Evolutionary conservation across 768 basidiomycete genomes (phyloP).

Genomic region (Russula ochroleuca): DNA sequence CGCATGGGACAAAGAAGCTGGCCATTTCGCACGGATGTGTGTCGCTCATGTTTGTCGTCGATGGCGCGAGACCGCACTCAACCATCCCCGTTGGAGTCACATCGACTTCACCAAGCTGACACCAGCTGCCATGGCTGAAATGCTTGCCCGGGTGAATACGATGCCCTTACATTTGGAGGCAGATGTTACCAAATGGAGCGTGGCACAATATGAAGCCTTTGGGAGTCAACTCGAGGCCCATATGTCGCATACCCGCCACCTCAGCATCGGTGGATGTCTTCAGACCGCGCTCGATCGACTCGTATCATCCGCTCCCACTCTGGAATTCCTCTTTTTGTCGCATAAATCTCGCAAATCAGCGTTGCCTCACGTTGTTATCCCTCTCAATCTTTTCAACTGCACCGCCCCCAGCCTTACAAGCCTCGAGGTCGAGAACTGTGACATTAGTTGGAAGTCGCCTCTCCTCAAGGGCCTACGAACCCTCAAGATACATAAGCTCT

Average conservation of each 20-base stretch:
- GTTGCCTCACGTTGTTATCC: neutral
- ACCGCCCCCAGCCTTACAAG: neutral
- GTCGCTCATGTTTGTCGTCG: slow-evolving; percentile 20
- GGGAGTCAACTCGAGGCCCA: neutral
- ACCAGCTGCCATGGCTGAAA: neutral
- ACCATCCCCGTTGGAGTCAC: slow-evolving; percentile 10
- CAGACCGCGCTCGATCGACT: neutral
- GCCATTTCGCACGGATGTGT: neutral
- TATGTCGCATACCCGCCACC: slow-evolving; percentile 2
- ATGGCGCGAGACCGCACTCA: slow-evolving; percentile 22
- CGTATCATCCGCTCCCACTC: neutral
- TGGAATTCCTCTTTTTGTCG: neutral
- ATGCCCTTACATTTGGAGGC: slow-evolving; percentile 8
- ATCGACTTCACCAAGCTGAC: slow-evolving; percentile 8
- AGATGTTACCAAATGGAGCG: neutral
- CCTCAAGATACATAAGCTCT: slow-evolving; percentile 1
- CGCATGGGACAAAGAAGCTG: neutral
- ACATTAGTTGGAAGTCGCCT: slow-evolving; percentile 9
- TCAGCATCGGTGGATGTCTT: slow-evolving; percentile 1
- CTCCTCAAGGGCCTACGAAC: slow-evolving; percentile 8
- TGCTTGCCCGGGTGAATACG: slow-evolving; percentile 11
- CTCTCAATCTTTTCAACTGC: neutral
- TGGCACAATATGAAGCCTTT: neutral
- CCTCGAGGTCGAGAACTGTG: neutral
- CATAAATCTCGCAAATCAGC: no score